Evolutionary conservation across 441 rosid species (phyloP), one percentile per base, ranked within the genome.

Genomic region (Viola pubescens): DNA sequence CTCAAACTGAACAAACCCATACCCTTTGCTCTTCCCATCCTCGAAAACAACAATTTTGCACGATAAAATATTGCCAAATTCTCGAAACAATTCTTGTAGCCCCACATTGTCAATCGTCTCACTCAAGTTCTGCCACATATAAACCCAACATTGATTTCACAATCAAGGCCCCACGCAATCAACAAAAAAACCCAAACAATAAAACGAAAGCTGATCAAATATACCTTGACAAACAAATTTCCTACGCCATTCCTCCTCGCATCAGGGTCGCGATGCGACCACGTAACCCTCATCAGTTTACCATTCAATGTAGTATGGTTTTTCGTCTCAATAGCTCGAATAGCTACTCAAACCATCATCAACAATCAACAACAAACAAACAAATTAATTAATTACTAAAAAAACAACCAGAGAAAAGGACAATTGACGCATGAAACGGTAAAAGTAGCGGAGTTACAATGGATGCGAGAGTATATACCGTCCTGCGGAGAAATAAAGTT

Each of bases 1-100:
- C 57, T 72, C 77, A 70, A 88, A 86, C 72, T 88, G 95, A 57
- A 91, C 90, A 56, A 77, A 88, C 6, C 91, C 91, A 61, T 78
- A 80, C 34, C 96, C 91, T 66, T 83, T 81, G 58, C 95, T 79
- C 42, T 67, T 76, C 6, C 92, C 92, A 63, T 81, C 78, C 66
- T 86, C 89, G 59, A 56, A 63, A 42, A 74, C 81, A 26, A 68
- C 91, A 50, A 86, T 85, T 77, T 88, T 86, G 79, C 96, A 88
- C 41, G 98, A 91, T 66, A 83, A 70, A 42, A 88, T 65, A 7
- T 44, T 62, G 40, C 92, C 95, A 66, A 60, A 86, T 52, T 71
- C 69, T 39, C 69, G 52, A 63, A 91, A 91, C 41, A 83, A 45
- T 52, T 75, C 72, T 52, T 85, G 87, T 72, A 88, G 75, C 67